Evolutionary conservation across 371 early-diverging fungal species (phyloP), one percentile per base, ranked within the genome.

Genomic region (Vittaforma corneae): DNA sequence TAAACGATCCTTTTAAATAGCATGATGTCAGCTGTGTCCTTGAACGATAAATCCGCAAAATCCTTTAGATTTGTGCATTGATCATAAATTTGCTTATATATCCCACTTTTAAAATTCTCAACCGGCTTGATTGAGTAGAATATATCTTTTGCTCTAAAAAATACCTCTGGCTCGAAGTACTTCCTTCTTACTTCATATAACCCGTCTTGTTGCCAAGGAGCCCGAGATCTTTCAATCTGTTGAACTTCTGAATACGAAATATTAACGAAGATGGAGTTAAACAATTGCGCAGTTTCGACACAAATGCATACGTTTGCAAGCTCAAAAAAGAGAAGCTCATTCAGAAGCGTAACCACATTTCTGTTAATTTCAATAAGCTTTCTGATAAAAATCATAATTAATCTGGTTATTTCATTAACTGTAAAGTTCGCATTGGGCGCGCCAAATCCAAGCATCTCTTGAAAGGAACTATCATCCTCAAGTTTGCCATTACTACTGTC

Each of bases 181-280:
- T 35, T 59, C n/a, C 72, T 61, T 35, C 53, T 38, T 37, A 72
- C 37, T 44, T 67, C 72, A 47, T 48, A 63, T 32, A 72, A 35
- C 20, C 30, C 33, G 20, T 58, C 72, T 51, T 40, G 24, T n/a
- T 53, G 34, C 24, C 26, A 40, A 4, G 0, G 18, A 5, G 16
- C 32, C 14, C 24, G 11, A 30, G 51, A 28, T 0, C 3, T 37
- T 37, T 47, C 30, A 5, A 40, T 52, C n/a, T 34, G 20, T n/a
- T 28, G 40, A 28, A n/a, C 18, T 47, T 50, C n/a, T 48, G n/a
- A 14, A 52, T 18, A 51, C n/a, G 6, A 9, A 14, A 51, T 16
- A 33, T 46, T 34, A 0, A 24, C 42, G 63, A 72, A 72, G 26
- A 72, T 46, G 11, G 14, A 18, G 18, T 62, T 58, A 24, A 63